These are phyloP conservation scores for Xylaria telfairii DNA, from an alignment of 495 filamentous ascomycete species.

Conservation along the genomic window DNA sequence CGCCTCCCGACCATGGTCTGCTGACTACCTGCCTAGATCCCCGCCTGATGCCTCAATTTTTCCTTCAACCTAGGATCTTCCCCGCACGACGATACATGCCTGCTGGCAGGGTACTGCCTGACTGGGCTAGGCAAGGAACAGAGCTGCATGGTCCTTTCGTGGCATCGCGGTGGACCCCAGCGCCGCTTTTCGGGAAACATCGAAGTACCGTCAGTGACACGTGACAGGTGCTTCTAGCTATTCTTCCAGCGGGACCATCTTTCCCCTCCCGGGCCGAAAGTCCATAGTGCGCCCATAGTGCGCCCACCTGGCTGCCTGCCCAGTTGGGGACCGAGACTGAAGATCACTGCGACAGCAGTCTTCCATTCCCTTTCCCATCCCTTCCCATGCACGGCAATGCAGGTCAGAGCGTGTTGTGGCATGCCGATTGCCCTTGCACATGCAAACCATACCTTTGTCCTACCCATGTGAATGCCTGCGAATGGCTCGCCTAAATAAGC, in stretches of 20 bases:
- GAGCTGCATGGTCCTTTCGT: slow-evolving; percentile 24
- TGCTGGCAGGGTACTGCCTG: slow-evolving; percentile 15
- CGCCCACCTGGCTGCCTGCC: slow-evolving; percentile 3
- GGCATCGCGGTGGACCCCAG: slow-evolving; percentile 4
- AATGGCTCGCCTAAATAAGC: slow-evolving; percentile 27
- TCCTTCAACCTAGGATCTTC: slow-evolving; percentile 13
- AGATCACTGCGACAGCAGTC: slow-evolving; percentile 2
- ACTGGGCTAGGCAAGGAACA: slow-evolving; percentile 18
- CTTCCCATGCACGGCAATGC: slow-evolving; percentile 23
- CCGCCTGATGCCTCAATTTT: background rate
- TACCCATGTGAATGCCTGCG: slow-evolving; percentile 6
- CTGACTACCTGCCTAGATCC: background rate
- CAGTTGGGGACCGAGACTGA: slow-evolving; percentile 2
- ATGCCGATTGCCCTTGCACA: slow-evolving; percentile 30
- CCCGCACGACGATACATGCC: slow-evolving; percentile 22
- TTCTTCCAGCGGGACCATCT: slow-evolving; percentile 10
- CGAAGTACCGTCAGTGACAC: slow-evolving; percentile 30
- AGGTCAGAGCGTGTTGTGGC: slow-evolving; percentile 12
- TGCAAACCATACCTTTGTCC: slow-evolving; percentile 33
- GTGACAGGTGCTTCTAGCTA: slow-evolving; percentile 24
- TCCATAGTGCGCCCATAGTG: slow-evolving; percentile 36
- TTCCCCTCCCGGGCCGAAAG: slow-evolving; percentile 37
- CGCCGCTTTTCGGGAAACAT: slow-evolving; percentile 34
- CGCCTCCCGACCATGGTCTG: background rate
- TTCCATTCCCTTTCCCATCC: background rate